Conservation (phyloP, 371 early-diverging fungal species). For the Mortierella sp. region DNA sequence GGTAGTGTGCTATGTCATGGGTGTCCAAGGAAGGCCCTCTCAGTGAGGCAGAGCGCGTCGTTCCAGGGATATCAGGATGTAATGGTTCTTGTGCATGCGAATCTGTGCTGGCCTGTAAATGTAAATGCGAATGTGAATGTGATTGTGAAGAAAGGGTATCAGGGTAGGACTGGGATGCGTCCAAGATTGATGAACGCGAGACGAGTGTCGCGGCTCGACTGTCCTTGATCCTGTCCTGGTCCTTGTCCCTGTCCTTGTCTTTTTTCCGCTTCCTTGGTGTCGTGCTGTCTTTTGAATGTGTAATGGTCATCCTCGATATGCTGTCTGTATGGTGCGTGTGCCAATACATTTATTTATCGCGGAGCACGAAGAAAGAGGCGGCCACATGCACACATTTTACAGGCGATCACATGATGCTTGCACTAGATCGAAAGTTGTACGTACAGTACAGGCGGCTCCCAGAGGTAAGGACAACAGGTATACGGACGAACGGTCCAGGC, state of each 20-base stretch:
- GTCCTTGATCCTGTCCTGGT: too few species aligned
- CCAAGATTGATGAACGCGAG: not conserved
- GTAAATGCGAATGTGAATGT: not conserved
- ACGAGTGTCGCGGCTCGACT: not conserved
- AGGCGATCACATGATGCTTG: too few species aligned
- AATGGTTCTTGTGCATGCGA: not conserved
- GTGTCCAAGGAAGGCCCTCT: not conserved
- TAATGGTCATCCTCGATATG: too few species aligned
- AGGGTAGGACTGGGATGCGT: not conserved
- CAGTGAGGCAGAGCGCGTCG: not conserved
- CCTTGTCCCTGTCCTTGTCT: not conserved
- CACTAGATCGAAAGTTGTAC: too few species aligned
- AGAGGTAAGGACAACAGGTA: too few species aligned
- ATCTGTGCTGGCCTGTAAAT: not conserved
- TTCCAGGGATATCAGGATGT: not conserved
- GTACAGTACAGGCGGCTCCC: too few species aligned
- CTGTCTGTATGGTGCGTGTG: too few species aligned
- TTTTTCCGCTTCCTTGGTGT: not conserved
- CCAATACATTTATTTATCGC: too few species aligned
- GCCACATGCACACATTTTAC: too few species aligned
- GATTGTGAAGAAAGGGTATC: not conserved
- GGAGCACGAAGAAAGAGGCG: too few species aligned
- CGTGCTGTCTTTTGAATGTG: too few species aligned
- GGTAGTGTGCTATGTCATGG: conserved; percentile 12
- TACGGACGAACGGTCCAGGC: too few species aligned